phyloP scores from a whole-genome alignment of 1,284 basidiomycete genomes.

The Taiwanofungus camphoratus region DNA sequence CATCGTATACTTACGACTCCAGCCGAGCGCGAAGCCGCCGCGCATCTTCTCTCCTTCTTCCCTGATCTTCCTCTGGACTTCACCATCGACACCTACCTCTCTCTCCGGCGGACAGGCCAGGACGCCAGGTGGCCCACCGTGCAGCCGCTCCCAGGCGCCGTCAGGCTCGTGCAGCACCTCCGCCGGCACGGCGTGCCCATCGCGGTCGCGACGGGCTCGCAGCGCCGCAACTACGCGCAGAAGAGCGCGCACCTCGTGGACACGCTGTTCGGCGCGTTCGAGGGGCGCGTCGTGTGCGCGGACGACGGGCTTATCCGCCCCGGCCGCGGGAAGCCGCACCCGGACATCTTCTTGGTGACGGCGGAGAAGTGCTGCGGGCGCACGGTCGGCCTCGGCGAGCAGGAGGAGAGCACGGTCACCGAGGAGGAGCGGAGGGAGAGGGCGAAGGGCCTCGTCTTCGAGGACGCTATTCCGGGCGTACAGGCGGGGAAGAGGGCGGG shows the following conservation, averaged over 20 bases:
- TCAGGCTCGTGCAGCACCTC: slow-evolving; percentile 60
- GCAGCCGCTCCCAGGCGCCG: slow-evolving; percentile 61
- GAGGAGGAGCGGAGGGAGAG: slow-evolving; percentile 44
- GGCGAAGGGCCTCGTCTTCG: slow-evolving; percentile 63
- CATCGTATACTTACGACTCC: too few species aligned
- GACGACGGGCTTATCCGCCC: slow-evolving; percentile 46
- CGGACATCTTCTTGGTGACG: slow-evolving; percentile 70
- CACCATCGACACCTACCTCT: slow-evolving; percentile 52
- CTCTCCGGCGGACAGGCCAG: slow-evolving; percentile 49
- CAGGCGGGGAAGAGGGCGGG: slow-evolving; percentile 73
- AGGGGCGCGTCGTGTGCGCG: slow-evolving; percentile 57
- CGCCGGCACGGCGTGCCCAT: slow-evolving; percentile 62
- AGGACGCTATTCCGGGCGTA: slow-evolving; percentile 69
- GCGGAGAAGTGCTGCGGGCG: slow-evolving; percentile 51
- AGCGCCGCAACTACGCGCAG: slow-evolving; percentile 53
- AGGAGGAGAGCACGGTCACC: slow-evolving; percentile 24
- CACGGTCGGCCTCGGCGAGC: slow-evolving; percentile 46
- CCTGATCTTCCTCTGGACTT: slow-evolving; percentile 53
- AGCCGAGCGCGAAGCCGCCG: slow-evolving; percentile 63
- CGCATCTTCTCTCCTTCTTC: slow-evolving; percentile 68
- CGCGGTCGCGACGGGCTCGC: slow-evolving; percentile 70
- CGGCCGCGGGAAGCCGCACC: slow-evolving; percentile 57
- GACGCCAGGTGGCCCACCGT: slow-evolving; percentile 64
- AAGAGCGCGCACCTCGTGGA: slow-evolving; percentile 52
- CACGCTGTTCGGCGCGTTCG: slow-evolving; percentile 50